Percentiles rank a stretch among this genome's conserved stretches.
These are phyloP conservation scores for Nymphaea colorata DNA, from an alignment of 164 flowering plant genomes.

Conservation along the genomic window DNA sequence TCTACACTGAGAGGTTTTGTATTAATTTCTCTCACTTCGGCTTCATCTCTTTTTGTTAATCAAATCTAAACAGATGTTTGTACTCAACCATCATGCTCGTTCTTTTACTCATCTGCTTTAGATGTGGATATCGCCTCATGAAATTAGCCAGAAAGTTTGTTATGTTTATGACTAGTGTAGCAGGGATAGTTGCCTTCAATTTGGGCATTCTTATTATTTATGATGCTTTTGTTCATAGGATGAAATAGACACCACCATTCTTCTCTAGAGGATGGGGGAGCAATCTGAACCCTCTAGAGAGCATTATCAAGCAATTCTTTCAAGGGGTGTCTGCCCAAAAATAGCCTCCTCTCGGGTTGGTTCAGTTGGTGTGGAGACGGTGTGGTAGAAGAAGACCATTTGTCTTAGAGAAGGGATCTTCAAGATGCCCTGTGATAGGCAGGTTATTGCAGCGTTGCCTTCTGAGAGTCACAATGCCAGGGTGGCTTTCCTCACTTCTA, in stretches of 20 bases:
- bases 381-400: slow-evolving; percentile 80
- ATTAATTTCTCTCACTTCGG: too few species aligned
- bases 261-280: slow-evolving; percentile 94
- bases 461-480: slow-evolving; percentile 78
- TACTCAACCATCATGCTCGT: too few species aligned
- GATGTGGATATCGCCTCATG: neutral
- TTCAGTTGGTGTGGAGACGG: slow-evolving; percentile 71
- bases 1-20: too few species aligned
- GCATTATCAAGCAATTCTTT: slow-evolving; percentile 62
- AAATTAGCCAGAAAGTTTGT: neutral
- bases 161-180: neutral
- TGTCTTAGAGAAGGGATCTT: slow-evolving; percentile 76
- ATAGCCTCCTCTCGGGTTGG: slow-evolving; percentile 56
- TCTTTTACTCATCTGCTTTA: too few species aligned
- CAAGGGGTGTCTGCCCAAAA: slow-evolving; percentile 53
- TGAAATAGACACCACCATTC: slow-evolving; percentile 69
- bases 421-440: slow-evolving; percentile 69
- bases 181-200: slow-evolving; percentile 64
- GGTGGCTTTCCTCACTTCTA: slow-evolving; percentile 80
- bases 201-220: slow-evolving; percentile 79
- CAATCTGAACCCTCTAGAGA: slow-evolving; percentile 72
- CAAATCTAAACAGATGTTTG: too few species aligned
- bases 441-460: slow-evolving; percentile 71
- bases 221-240: slow-evolving; percentile 82
- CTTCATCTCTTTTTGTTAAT: too few species aligned